phyloP scores from a whole-genome alignment of 495 filamentous ascomycete genomes.

The Monascus purpureus region DNA sequence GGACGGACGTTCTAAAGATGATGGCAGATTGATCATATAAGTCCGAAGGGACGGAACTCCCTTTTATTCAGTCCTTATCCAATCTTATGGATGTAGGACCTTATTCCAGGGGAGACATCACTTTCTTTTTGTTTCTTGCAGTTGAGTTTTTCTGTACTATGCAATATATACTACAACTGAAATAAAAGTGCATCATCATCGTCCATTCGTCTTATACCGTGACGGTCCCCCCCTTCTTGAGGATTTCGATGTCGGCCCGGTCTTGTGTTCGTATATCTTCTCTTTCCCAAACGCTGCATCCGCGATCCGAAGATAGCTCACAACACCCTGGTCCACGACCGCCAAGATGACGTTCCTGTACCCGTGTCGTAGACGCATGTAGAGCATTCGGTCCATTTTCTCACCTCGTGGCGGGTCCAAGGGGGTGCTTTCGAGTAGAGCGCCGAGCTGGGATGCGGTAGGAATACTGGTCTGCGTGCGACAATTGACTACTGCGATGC shows the following conservation, averaged over 20 bases:
- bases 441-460: constrained; percentile 51
- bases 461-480: constrained; percentile 53
- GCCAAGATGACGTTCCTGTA: constrained; percentile 74
- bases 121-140: background rate
- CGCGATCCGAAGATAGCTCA: constrained; percentile 68
- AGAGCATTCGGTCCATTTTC: constrained; percentile 38
- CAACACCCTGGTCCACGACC: constrained; percentile 77
- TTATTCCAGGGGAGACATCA: constrained; percentile 24
- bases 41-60: constrained; percentile 6
- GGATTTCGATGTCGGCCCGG: constrained; percentile 15
- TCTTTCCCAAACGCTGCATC: constrained; percentile 74
- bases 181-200: constrained; percentile 9
- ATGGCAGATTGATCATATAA: constrained; percentile 45
- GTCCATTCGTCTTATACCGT: constrained; percentile 19
- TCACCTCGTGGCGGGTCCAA: constrained; percentile 42
- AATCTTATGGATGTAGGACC: constrained; percentile 12
- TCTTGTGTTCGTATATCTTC: constrained; percentile 40
- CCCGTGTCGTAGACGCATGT: constrained; percentile 67
- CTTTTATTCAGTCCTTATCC: constrained; percentile 20
- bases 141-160: constrained; percentile 4
- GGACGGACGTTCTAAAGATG: constrained; percentile 63
- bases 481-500: constrained; percentile 65
- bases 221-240: constrained; percentile 17
- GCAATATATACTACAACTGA: constrained; percentile 2
- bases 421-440: constrained; percentile 54